Base-by-base conservation (phyloP, 495 filamentous ascomycete genomes). In the Emericellopsis terricola region DNA sequence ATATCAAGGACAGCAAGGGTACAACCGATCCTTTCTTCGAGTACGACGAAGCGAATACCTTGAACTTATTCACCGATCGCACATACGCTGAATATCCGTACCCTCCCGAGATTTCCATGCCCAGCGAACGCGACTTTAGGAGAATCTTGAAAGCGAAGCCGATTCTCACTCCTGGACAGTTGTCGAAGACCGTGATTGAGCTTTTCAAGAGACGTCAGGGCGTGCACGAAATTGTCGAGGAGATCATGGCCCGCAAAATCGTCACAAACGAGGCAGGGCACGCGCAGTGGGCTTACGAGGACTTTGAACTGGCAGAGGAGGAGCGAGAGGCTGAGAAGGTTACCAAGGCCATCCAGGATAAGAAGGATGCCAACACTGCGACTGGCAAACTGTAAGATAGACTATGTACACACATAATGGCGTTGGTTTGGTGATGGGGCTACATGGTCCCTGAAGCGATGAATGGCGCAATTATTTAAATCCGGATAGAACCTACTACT, bases 1-100 rank as follows among this genome's bases (percentile, higher is more conserved):
- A 74, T 21, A 68, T 83, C 17, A 49, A 35, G 9, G 34, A 55
- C 2, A 40, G 50, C 0, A 49, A 64, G 32, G 46, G 62, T 7
- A 61, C 83, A 15, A 56, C 69, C 14, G 53, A 55, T 15, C 73
- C 74, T 41, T 92, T 87, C 59, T 64, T 63, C 36, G 33, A 41
- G n/a, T 42, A 53, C 16, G 50, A 56, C 8, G 50, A 63, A 48
- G 37, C 39, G 29, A 19, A 45, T 31, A 14, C 44, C 47, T 32
- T 41, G 21, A 47, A 96, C 29, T 59, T 94, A 20, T 46, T 56
- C 29, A 51, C 42, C 28, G 37, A 45, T 18, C 44, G 33, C 4
- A 56, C 73, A 42, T 92, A 78, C 49, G 38, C 40, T n/a, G 40
- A 60, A 15, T 91, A 92, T 51, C 83, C 81, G 2, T 69, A 81